Conservation (phyloP, 2,329 filamentous ascomycete genomes). For the Monascus ruber region DNA sequence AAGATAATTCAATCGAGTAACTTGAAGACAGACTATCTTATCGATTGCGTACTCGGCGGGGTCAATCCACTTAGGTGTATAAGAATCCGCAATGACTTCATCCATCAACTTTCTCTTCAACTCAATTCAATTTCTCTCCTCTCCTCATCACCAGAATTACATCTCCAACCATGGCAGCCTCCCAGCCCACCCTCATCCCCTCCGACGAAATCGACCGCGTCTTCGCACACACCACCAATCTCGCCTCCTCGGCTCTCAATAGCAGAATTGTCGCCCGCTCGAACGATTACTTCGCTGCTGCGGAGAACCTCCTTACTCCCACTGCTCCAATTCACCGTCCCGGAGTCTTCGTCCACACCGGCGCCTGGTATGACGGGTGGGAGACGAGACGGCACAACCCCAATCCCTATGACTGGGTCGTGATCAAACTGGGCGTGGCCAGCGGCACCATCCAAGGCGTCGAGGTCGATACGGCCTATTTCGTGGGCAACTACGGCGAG, state of each 20-base stretch:
- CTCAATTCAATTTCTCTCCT: not conserved
- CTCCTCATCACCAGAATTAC: not conserved
- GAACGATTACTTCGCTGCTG: conserved; percentile 52
- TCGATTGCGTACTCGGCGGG: not conserved
- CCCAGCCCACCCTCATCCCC: conserved; percentile 20
- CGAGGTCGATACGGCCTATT: conserved; percentile 35
- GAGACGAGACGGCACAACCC: conserved; percentile 52
- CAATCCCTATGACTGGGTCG: conserved; percentile 47
- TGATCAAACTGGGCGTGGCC: conserved; percentile 46
- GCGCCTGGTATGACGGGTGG: conserved; percentile 56
- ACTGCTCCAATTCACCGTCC: conserved; percentile 45
- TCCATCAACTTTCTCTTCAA: not conserved
- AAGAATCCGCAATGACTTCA: not conserved
- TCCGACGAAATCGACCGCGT: conserved; percentile 41
- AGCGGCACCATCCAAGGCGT: conserved; percentile 29
- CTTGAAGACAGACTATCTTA: not conserved
- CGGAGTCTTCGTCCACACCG: conserved; percentile 48
- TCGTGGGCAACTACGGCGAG: conserved; percentile 36
- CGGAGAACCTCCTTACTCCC: conserved; percentile 47
- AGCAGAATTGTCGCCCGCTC: conserved; percentile 45
- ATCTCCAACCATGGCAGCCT: not conserved
- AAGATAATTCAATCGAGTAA: not conserved
- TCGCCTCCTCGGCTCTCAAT: conserved; percentile 36
- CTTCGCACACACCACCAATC: conserved; percentile 44
- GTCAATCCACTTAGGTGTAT: no score